Percentiles rank a stretch among this genome's conserved stretches.
These are phyloP conservation scores for Juncus effusus DNA, from an alignment of 176 grass and related monocot species.

Conservation along the genomic window DNA sequence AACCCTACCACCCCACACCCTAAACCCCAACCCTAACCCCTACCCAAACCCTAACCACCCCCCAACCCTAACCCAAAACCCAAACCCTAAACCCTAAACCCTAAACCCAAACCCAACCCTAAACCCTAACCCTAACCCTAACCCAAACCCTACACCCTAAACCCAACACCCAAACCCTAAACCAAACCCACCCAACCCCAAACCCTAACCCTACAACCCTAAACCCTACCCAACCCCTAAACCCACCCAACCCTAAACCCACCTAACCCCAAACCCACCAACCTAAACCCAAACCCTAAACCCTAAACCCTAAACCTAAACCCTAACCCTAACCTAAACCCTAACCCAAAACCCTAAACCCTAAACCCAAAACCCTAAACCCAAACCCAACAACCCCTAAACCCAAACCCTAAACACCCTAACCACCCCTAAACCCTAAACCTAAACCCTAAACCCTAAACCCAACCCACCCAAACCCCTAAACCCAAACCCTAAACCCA, in stretches of 20 bases:
- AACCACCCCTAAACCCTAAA: slow-evolving; percentile 26
- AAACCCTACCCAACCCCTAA: slow-evolving; percentile 10
- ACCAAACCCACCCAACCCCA: slow-evolving; percentile 17
- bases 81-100: slow-evolving; percentile 14
- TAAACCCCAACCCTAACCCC: slow-evolving; percentile 4
- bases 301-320: slow-evolving; percentile 19
- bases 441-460: slow-evolving; percentile 30
- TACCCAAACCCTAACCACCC: slow-evolving; percentile 15
- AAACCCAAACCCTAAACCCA: too few relatives aligned
- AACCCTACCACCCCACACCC: slow-evolving; percentile 12
- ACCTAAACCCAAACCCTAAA: neutral
- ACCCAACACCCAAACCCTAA: slow-evolving; percentile 18
- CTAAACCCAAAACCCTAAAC: too few relatives aligned
- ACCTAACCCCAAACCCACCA: slow-evolving; percentile 3
- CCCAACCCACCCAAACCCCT: slow-evolving; percentile 12
- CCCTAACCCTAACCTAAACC: too few relatives aligned
- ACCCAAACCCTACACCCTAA: slow-evolving; percentile 28
- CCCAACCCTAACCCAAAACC: too few relatives aligned
- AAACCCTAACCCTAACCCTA: neutral
- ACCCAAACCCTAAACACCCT: slow-evolving; percentile 19
- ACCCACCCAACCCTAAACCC: slow-evolving; percentile 4
- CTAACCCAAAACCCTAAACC: too few relatives aligned
- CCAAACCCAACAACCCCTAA: slow-evolving; percentile 20
- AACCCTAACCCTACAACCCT: slow-evolving; percentile 12
- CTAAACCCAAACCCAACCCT: slow-evolving; percentile 1